These are phyloP conservation scores for Cupressus sempervirens DNA, from an alignment of 75 land plant species.

Conservation along the genomic window DNA sequence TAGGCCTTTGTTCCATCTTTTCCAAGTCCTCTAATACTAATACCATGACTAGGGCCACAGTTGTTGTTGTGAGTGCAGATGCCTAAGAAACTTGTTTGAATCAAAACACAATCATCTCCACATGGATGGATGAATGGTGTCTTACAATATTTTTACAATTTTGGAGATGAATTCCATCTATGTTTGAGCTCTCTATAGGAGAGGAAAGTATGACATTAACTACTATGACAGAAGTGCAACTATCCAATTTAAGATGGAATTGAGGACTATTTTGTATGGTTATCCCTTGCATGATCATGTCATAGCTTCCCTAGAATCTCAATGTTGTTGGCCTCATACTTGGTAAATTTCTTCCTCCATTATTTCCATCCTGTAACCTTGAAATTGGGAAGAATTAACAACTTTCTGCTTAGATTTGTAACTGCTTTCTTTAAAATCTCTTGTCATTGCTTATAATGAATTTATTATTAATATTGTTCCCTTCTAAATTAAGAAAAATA, in stretches of 20 bases:
- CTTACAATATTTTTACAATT: conserved; percentile 58
- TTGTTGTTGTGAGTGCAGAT: conserved; percentile 40
- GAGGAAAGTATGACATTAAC: conserved; percentile 46
- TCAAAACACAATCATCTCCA: conserved; percentile 84
- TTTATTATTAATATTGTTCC: too few species aligned
- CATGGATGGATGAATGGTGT: conserved; percentile 38
- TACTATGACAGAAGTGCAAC: conserved; percentile 54
- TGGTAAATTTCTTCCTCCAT: too few species aligned
- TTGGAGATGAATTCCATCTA: conserved; percentile 87
- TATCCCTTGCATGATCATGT: conserved; percentile 67
- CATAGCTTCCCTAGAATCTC: conserved; percentile 81
- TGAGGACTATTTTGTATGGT: conserved; percentile 78
- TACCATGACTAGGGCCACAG: conserved; percentile 80
- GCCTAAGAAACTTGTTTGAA: conserved; percentile 65
- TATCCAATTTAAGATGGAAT: conserved; percentile 85
- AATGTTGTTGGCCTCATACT: too few species aligned
- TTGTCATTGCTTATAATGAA: too few species aligned
- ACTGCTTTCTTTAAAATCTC: too few species aligned
- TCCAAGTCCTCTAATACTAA: conserved; percentile 66
- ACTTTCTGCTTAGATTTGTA: too few species aligned
- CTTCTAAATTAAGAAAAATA: too few species aligned
- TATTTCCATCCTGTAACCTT: too few species aligned
- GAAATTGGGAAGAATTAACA: too few species aligned
- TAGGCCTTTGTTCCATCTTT: conserved; percentile 38
- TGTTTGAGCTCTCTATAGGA: conserved; percentile 81